Evolutionary conservation across 352 stramenopile species (phyloP).

Genomic region (Pythium apleroticum): DNA sequence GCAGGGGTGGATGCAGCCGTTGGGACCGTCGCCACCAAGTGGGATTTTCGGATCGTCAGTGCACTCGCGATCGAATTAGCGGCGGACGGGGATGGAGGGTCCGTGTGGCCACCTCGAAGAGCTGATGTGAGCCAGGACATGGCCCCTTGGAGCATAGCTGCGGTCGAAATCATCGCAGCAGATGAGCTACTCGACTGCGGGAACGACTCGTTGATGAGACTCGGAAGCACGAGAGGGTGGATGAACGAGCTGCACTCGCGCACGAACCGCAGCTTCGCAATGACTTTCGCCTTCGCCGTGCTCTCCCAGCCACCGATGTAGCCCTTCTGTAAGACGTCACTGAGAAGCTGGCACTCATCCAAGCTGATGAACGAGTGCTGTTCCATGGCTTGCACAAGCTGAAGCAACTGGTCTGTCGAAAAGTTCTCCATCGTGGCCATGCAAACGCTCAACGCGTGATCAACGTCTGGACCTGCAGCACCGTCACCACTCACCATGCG

Average conservation of each 20-base stretch:
- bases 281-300: constrained; percentile 61
- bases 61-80: constrained; percentile 30
- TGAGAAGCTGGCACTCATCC: constrained; percentile 67
- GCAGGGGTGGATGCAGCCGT: constrained; percentile 21
- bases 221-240: constrained; percentile 31
- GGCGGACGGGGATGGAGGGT: constrained; percentile 28
- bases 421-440: constrained; percentile 75
- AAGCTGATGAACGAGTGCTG: constrained; percentile 77
- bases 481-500: neutral
- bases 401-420: constrained; percentile 63
- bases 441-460: constrained; percentile 63
- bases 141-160: constrained; percentile 31
- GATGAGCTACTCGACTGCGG: constrained; percentile 23
- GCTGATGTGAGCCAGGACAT: constrained; percentile 35
- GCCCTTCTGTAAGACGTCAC: constrained; percentile 76
- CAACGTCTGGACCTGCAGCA: constrained; percentile 16
- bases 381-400: constrained; percentile 52
- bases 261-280: constrained; percentile 72
- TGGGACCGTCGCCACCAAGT: constrained; percentile 28
- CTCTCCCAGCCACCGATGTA: constrained; percentile 81
- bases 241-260: constrained; percentile 55
- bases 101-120: constrained; percentile 22
- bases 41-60: constrained; percentile 32
- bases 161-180: constrained; percentile 27
- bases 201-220: constrained; percentile 34